Evolutionary conservation across 495 filamentous ascomycete species (phyloP).

Genomic region (Lophiotrema nucula): DNA sequence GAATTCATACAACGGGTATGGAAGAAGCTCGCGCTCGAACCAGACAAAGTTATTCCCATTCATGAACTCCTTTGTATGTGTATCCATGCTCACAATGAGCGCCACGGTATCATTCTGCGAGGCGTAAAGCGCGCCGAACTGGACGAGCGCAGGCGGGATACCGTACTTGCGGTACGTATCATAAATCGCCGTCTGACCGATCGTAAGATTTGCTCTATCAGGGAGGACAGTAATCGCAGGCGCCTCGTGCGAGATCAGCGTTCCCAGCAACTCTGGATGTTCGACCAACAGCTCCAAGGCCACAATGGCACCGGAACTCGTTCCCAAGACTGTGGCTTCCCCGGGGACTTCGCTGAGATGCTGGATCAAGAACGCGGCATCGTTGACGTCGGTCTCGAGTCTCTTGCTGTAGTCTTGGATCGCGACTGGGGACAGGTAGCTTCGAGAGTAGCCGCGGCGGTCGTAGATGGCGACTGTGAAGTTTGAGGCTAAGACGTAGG

Average conservation of each 20-base stretch:
- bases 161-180: constrained; percentile 29
- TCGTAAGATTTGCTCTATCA: constrained; percentile 12
- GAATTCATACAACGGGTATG: constrained; percentile 1
- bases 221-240: constrained; percentile 16
- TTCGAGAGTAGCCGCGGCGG: constrained; percentile 19
- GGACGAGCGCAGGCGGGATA: constrained; percentile 1
- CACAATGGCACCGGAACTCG: constrained; percentile 22
- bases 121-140: background rate
- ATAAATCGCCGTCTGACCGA: constrained; percentile 12
- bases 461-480: constrained; percentile 18
- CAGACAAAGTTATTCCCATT: background rate
- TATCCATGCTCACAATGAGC: background rate
- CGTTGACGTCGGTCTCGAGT: constrained; percentile 22
- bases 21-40: constrained; percentile 1
- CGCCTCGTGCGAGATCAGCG: constrained; percentile 20
- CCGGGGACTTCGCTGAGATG: constrained; percentile 10
- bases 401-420: constrained; percentile 17
- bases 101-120: background rate
- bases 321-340: constrained; percentile 24
- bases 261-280: constrained; percentile 10
- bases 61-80: background rate
- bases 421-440: constrained; percentile 7
- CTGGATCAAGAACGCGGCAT: constrained; percentile 21
- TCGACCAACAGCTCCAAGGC: constrained; percentile 14
- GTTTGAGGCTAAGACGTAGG: background rate